Evolutionary conservation across 352 stramenopile species (phyloP).

Genomic region (Pythium dissotocum): DNA sequence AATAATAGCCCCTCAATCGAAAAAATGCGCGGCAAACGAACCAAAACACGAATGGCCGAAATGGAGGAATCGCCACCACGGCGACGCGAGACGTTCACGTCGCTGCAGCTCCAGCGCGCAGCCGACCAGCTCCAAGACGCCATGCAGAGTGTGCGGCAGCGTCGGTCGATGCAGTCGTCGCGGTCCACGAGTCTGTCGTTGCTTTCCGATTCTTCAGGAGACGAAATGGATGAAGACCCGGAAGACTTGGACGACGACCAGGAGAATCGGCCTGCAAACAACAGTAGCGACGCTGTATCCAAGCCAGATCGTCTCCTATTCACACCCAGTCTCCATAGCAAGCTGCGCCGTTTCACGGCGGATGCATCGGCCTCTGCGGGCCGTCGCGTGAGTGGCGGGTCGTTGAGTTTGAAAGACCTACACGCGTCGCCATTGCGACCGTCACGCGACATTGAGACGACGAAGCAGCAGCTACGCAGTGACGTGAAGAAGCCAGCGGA

Average conservation of each 20-base stretch:
- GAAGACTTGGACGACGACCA: constrained; percentile 11
- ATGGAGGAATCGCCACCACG: constrained; percentile 1
- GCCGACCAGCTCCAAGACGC: constrained; percentile 56
- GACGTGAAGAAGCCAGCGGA: neutral
- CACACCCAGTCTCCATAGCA: neutral
- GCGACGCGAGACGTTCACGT: constrained; percentile 24
- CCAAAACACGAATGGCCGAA: constrained; percentile 8
- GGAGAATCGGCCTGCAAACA: constrained; percentile 6
- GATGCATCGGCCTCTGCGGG: constrained; percentile 9
- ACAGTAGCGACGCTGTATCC: neutral
- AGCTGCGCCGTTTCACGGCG: constrained; percentile 12
- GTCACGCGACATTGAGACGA: neutral
- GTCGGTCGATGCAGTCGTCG: constrained; percentile 22
- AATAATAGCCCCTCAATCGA: neutral
- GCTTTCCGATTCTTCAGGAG: constrained; percentile 16
- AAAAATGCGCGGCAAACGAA: neutral
- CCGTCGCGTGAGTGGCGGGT: neutral
- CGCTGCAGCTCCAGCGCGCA: constrained; percentile 41
- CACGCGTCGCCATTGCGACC: constrained; percentile 16
- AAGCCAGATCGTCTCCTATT: neutral
- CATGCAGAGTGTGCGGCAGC: constrained; percentile 41
- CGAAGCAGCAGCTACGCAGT: constrained; percentile 3
- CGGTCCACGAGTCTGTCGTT: constrained; percentile 17
- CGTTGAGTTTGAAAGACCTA: constrained; percentile 22
- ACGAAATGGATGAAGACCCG: neutral